Evolutionary conservation across 495 filamentous ascomycete species (phyloP).

Genomic region (Venustampulla echinocandica): DNA sequence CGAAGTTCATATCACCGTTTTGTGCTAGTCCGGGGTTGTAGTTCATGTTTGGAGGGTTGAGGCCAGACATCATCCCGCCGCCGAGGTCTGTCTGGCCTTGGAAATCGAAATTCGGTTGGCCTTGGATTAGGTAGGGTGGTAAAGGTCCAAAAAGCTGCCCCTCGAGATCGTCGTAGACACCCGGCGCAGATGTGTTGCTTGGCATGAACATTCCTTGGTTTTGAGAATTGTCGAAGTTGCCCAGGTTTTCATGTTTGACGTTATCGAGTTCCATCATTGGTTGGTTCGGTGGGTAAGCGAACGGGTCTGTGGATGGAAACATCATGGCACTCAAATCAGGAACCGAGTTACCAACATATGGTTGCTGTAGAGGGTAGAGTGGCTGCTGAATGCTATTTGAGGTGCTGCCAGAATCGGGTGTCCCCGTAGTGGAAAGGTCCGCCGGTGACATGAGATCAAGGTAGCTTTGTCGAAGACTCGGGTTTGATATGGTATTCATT

Average conservation of each 20-base stretch:
- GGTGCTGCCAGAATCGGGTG: conserved; percentile 16
- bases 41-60: conserved; percentile 11
- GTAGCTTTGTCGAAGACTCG: conserved; percentile 20
- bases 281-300: conserved; percentile 82
- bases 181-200: conserved; percentile 5
- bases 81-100: conserved; percentile 6
- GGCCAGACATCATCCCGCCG: conserved; percentile 10
- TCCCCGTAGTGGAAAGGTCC: conserved; percentile 17
- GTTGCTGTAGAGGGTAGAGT: conserved; percentile 5
- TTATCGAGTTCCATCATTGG: conserved; percentile 54
- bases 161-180: conserved; percentile 38
- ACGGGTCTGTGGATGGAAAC: conserved; percentile 86
- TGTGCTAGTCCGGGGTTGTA: conserved; percentile 13
- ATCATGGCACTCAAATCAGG: conserved; percentile 71
- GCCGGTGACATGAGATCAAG: conserved; percentile 15
- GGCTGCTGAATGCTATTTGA: conserved; percentile 4
- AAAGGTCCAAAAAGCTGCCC: conserved; percentile 47
- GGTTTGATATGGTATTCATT: conserved; percentile 17
- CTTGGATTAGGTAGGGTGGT: conserved; percentile 38
- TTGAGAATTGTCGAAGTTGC: conserved; percentile 12
- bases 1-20: conserved; percentile 16
- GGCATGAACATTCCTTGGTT: conserved; percentile 22
- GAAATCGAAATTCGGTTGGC: conserved; percentile 12
- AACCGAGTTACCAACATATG: conserved; percentile 10
- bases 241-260: conserved; percentile 25